These are phyloP conservation scores for Apium graveolens DNA, from an alignment of 129 eudicot genomes.

Conservation along the genomic window DNA sequence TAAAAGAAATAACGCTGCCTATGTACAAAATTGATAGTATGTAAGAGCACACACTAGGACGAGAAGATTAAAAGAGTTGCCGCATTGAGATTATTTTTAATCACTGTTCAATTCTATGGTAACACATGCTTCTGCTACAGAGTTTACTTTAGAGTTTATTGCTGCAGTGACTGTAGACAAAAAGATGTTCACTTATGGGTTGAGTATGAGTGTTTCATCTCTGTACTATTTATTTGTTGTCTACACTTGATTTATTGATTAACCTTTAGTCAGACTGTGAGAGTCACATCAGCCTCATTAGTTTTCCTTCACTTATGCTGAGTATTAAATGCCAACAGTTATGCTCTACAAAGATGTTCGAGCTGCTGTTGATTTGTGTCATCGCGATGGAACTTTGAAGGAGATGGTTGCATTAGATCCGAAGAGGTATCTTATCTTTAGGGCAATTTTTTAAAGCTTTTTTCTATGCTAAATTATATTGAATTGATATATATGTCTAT, in stretches of 20 bases:
- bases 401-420: conserved; percentile 97
- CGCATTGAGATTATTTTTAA: neutral
- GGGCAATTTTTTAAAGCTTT: neutral
- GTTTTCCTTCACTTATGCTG: conserved; percentile 13
- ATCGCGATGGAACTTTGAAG: conserved; percentile 97
- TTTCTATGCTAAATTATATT: neutral
- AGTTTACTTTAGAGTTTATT: neutral
- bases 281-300: neutral
- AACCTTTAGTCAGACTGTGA: neutral
- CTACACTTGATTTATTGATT: neutral
- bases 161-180: neutral
- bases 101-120: neutral
- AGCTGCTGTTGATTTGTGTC: conserved; percentile 96
- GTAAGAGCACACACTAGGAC: neutral
- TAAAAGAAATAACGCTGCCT: neutral
- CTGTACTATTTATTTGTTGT: neutral
- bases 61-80: neutral
- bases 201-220: neutral
- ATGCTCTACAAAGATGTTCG: conserved; percentile 85
- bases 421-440: too few species aligned
- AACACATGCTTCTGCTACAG: neutral
- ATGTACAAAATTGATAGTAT: neutral
- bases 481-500: neutral
- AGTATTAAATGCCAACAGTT: conserved; percentile 39
- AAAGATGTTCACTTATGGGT: neutral